Base-by-base conservation (phyloP, 139 green algal species). In the Chlorella sp. region DNA sequence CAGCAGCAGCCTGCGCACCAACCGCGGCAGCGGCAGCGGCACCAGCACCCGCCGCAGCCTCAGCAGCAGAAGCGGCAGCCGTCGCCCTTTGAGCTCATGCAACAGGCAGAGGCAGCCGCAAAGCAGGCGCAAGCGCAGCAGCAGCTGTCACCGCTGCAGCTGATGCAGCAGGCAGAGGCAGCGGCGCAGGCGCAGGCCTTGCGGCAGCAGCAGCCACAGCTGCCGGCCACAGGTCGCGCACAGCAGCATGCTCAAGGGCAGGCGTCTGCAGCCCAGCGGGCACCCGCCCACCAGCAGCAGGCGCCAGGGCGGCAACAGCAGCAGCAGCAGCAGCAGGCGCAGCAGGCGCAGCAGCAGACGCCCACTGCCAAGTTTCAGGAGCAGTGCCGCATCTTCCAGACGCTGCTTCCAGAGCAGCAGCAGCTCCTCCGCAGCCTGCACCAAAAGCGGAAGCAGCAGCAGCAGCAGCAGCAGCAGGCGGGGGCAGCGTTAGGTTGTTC, bases 391-490 rank as follows among this genome's bases (percentile, higher is more conserved):
- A 78, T 78, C 71, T 78, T 78, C 71, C 71, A 78, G 28, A 39
- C 71, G 32, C 71, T 78, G 32, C 34, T 34, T 34, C 71, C 71
- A 0, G 71, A 78, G 71, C 71, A 78, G 71, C 71, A 78, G 4
- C 34, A 78, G 71, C 71, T 32, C 32, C 30, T 15, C 71, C 34
- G 71, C 28, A 83, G 5, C 15, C 77, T 28, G 77, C 77, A 53
- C 30, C 39, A 83, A 21, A 36, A 60, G 77, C 15, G 22, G 37
- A 36, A 68, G 42, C 76, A 82, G 76, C 34, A 53, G 34, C 76
- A 82, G 34, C 76, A 57, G 76, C 76, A 85, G 80, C 80, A 68
- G 80, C 80, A 64, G 37, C 42, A 66, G 24, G 40, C 80, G 14
- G 75, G 2, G 36, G 75, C 34, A 24, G 34, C n/a, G 30, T 4